phyloP scores from a whole-genome alignment of 2,329 filamentous ascomycete species.

The Trichoderma pleuroti region DNA sequence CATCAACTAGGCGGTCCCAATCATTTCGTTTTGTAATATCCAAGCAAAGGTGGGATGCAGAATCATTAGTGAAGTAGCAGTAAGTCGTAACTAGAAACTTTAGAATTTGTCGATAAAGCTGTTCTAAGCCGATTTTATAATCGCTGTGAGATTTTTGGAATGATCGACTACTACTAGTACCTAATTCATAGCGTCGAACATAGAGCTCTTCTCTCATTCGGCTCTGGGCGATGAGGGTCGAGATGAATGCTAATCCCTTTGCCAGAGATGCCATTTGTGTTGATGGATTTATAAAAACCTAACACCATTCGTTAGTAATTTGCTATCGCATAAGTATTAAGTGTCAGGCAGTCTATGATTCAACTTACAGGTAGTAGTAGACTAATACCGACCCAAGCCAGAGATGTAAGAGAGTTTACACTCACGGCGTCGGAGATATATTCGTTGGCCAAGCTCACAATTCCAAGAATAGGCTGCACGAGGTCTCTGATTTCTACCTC shows the following conservation, averaged over 20 bases:
- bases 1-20: background rate
- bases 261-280: background rate
- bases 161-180: background rate
- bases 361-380: background rate
- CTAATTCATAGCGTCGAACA: background rate
- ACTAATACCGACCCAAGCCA: background rate
- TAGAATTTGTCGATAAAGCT: background rate
- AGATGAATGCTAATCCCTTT: background rate
- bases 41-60: background rate
- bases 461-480: background rate
- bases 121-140: background rate
- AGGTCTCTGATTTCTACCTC: background rate
- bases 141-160: background rate
- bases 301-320: background rate
- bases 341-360: background rate
- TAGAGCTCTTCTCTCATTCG: background rate
- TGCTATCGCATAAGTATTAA: background rate
- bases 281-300: background rate
- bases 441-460: background rate
- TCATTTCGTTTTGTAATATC: background rate
- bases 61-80: background rate
- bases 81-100: background rate
- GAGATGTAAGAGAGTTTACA: background rate
- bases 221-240: background rate
- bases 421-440: background rate